phyloP scores from a whole-genome alignment of 2,329 filamentous ascomycete genomes.

The Pleomassaria siparia region DNA sequence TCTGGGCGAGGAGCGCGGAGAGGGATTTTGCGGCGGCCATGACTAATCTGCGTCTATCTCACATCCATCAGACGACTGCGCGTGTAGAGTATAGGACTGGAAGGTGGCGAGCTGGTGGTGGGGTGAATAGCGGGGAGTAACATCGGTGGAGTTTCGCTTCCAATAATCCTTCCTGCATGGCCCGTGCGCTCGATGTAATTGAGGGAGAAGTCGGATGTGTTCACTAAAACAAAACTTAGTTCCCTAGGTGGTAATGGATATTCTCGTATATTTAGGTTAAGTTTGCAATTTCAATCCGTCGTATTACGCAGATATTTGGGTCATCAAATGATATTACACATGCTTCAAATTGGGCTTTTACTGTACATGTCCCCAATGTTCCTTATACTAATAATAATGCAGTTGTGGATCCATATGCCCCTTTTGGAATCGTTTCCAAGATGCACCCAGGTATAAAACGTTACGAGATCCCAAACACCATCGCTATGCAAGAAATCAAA shows the following conservation, averaged over 20 bases:
- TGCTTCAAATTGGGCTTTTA: neutral
- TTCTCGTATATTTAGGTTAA: too few species aligned
- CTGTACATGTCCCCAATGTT: neutral
- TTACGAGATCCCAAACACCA: slow-evolving; percentile 22
- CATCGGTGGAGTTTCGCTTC: too few species aligned
- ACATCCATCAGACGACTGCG: slow-evolving; percentile 22
- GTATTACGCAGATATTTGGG: too few species aligned
- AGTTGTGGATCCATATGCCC: neutral
- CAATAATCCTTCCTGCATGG: slow-evolving; percentile 27
- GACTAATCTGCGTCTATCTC: slow-evolving; percentile 16
- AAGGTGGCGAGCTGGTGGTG: slow-evolving; percentile 4
- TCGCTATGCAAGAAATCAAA: slow-evolving; percentile 36
- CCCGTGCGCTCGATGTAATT: slow-evolving; percentile 5
- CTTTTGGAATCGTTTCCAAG: neutral
- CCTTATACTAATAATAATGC: neutral
- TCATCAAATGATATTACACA: too few species aligned
- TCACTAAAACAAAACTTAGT: too few species aligned
- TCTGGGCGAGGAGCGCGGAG: slow-evolving; percentile 57
- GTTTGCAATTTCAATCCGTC: too few species aligned
- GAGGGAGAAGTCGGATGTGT: too few species aligned
- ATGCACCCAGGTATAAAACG: slow-evolving; percentile 17
- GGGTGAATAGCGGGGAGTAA: slow-evolving; percentile 21
- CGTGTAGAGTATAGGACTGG: neutral
- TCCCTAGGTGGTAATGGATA: too few species aligned
- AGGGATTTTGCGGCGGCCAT: slow-evolving; percentile 52